Conservation (phyloP, 768 basidiomycete species). For the Panus rudis region DNA sequence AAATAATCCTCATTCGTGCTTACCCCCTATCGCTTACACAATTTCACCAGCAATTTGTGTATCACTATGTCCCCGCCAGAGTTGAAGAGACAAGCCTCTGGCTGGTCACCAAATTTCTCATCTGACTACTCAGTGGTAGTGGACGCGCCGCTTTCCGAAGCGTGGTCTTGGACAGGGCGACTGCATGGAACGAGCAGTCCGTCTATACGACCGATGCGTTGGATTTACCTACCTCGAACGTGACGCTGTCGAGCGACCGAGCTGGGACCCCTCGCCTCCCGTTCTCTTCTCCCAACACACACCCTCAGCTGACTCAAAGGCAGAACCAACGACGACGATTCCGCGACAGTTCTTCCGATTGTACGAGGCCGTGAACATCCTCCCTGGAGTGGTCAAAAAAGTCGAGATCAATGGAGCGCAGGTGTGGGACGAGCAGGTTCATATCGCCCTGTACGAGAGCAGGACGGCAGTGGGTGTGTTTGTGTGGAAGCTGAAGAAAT, state of each 20-base stretch:
- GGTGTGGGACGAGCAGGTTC: not conserved
- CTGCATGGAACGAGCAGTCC: conserved; percentile 1
- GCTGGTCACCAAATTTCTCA: no score
- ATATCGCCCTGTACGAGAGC: not conserved
- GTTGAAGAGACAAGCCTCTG: no score
- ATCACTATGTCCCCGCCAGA: no score
- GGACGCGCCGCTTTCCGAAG: not conserved
- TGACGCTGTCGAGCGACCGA: not conserved
- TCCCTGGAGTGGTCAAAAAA: conserved; percentile 1
- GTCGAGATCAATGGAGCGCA: not conserved
- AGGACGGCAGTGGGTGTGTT: not conserved
- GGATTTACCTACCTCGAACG: not conserved
- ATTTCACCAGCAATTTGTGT: no score
- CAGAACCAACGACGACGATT: not conserved
- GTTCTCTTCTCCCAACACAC: not conserved
- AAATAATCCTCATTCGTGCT: no score
- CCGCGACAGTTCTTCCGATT: not conserved
- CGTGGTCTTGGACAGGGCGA: not conserved
- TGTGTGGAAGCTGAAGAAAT: not conserved
- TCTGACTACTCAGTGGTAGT: conserved; percentile 1
- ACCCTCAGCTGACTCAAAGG: not conserved
- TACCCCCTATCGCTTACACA: no score
- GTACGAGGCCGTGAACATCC: not conserved
- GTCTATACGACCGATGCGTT: conserved; percentile 1
- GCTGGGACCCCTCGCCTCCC: not conserved